Base-by-base conservation (phyloP, 1,139 yeast genomes). In the Lizanozyma gosingica region DNA sequence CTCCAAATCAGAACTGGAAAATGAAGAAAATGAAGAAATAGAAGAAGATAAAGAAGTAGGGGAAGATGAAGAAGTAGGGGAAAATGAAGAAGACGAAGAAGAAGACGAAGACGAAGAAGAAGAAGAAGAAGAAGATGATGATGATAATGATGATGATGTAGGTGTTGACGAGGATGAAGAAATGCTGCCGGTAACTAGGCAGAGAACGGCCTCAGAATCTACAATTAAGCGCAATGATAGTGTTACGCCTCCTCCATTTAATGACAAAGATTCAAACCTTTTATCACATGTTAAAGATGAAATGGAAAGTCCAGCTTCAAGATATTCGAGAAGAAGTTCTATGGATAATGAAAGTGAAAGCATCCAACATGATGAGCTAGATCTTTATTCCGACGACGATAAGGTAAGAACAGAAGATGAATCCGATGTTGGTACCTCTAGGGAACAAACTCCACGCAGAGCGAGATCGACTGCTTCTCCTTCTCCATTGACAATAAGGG, bases 401-500 rank as follows among this genome's bases (percentile, higher is more conserved):
- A 22, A 11, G 11, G 9, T 11, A 22, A 6, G 29, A 22, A 22
- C 29, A 22, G 29, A 22, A 22, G 29, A 22, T 22, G 29, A 22
- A 11, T 22, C 11, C 11, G 29, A 22, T 22, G 29, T 22, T 22
- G 29, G 9, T 11, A 22, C 29, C 29, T 22, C 29, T 6, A 22
- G 29, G 29, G 29, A 22, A 22, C 29, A 6, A 6, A 22, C 29
- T 22, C 29, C 29, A 22, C 9, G 29, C 11, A 6, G 9, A 22
- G 29, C 9, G 11, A 22, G 29, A 22, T 11, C 6, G 11, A 34
- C 43, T 2, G 35, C 39, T 8, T 48, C 53, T 1, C 48, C 53
- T 1, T 47, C 54, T 1, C 29, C 29, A 22, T 22, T 22, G 11
- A 22, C 29, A 22, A 11, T 22, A 6, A 64, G 63, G 44, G 66